A percentile compares a stretch with the other conserved stretches of the same genome.
These are phyloP conservation scores for Trichoderma citrinoviride DNA, from an alignment of 2,329 filamentous ascomycete species.

Conservation along the genomic window DNA sequence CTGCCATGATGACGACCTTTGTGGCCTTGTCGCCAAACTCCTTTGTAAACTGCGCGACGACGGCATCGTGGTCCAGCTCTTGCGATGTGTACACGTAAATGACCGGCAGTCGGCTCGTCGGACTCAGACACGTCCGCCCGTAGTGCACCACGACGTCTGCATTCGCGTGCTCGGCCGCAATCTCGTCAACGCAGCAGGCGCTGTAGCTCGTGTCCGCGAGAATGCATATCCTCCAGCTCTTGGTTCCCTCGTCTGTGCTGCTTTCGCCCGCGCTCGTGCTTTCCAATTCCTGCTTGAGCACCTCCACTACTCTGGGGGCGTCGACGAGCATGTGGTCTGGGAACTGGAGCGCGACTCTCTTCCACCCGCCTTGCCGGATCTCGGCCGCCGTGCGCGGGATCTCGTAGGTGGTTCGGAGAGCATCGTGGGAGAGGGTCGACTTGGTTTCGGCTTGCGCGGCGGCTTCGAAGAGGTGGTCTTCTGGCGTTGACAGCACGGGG, in stretches of 20 bases:
- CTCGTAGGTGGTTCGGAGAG: slow-evolving; percentile 78
- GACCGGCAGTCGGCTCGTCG: slow-evolving; percentile 81
- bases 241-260: slow-evolving; percentile 18
- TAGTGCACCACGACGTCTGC: slow-evolving; percentile 94
- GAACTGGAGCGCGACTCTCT: slow-evolving; percentile 85
- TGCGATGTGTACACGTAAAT: slow-evolving; percentile 86
- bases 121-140: slow-evolving; percentile 86
- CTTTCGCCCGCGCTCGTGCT: slow-evolving; percentile 15
- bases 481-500: slow-evolving; percentile 63
- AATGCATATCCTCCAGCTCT: slow-evolving; percentile 63
- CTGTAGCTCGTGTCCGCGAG: slow-evolving; percentile 96
- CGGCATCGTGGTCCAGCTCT: slow-evolving; percentile 59
- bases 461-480: slow-evolving; percentile 57
- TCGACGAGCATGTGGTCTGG: slow-evolving; percentile 90
- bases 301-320: slow-evolving; percentile 73
- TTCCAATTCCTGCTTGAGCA: slow-evolving; percentile 37
- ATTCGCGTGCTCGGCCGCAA: slow-evolving; percentile 88
- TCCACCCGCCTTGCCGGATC: slow-evolving; percentile 69
- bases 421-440: slow-evolving; percentile 55
- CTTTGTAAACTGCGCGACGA: slow-evolving; percentile 59
- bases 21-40: slow-evolving; percentile 64
- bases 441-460: slow-evolving; percentile 38
- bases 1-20: slow-evolving; percentile 79
- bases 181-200: slow-evolving; percentile 94
- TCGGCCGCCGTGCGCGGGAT: slow-evolving; percentile 75